Conservation (phyloP, 768 basidiomycete genomes). For the Nidula microcarpa region DNA sequence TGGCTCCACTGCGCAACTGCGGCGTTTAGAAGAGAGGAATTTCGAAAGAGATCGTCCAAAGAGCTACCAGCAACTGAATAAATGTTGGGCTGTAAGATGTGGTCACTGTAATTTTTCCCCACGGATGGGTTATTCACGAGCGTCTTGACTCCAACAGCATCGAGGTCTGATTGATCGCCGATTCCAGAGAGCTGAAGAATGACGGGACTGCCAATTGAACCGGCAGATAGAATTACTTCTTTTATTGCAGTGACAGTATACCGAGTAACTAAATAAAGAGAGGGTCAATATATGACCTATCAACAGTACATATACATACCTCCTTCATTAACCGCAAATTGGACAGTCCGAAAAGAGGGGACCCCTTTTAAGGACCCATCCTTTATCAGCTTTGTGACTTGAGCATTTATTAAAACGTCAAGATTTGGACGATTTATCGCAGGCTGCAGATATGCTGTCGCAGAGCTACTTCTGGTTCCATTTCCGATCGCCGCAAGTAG, state of each 20-base stretch:
- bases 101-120: slow-evolving; percentile 47
- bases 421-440: slow-evolving; percentile 3
- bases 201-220: slow-evolving; percentile 26
- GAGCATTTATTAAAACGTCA: slow-evolving; percentile 2
- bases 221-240: slow-evolving; percentile 35
- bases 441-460: not conserved
- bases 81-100: slow-evolving; percentile 20
- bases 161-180: slow-evolving; percentile 31
- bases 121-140: slow-evolving; percentile 36
- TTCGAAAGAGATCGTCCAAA: slow-evolving; percentile 18
- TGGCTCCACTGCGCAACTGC: slow-evolving; percentile 20
- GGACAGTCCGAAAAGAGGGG: slow-evolving; percentile 13
- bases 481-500: slow-evolving; percentile 1
- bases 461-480: slow-evolving; percentile 3
- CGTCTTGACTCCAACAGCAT: slow-evolving; percentile 29
- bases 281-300: no score
- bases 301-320: no score
- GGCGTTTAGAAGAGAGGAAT: slow-evolving; percentile 6
- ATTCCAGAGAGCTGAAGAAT: slow-evolving; percentile 40
- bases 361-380: slow-evolving; percentile 9
- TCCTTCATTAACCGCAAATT: slow-evolving; percentile 4
- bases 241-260: slow-evolving; percentile 15
- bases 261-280: not conserved
- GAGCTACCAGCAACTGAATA: slow-evolving; percentile 18
- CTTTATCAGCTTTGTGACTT: slow-evolving; percentile 13